Base-by-base conservation (phyloP, 768 basidiomycete genomes). In the Kwoniella mangroviensis region DNA sequence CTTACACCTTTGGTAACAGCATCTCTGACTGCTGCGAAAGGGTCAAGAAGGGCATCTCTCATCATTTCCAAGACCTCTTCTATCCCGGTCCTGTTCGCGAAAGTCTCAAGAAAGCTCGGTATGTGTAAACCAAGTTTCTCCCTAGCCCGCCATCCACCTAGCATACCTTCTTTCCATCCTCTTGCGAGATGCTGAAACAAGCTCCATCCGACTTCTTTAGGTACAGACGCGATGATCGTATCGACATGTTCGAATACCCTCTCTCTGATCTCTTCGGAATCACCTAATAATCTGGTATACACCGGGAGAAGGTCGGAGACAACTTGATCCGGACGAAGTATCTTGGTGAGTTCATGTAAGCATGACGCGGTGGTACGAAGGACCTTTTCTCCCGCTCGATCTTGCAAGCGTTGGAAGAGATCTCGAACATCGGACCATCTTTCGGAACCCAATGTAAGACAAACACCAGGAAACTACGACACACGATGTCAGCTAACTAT, bases 341-440 rank as follows among this genome's bases (percentile, higher is more conserved):
- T 90, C 77, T 89, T 90, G 22, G 94, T 94, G 57, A 98, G 84
- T 81, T 94, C 94, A 61, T 94, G 94, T 15, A 96, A 79, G 67
- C 92, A 92, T 1, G 96, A 93, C 3, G 94, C 92, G 54, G 96
- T 86, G 15, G 93, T 92, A 60, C 88, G 88, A 24, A 89, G 88
- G 24, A 96, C 90, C 69, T 90, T 90, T 51, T 85, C 80, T 9
- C 86, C 86, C 19, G 84, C 85, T 76, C 89, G 87, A n/a, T 85
- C 83, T 28, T 91, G 86, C 19, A 98, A 86, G 10, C 86, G 84
- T 21, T 87, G 82, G 84, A 95, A 95, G 54, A 88, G 84, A 3
- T 87, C 86, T 21, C 90, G 88, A 24, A 98, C 83, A 67, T 90
- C 41, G 65, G 75, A 74, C 96, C 96, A 98, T 55, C 92, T 87